Evolutionary conservation across 2,329 filamentous ascomycete genomes (phyloP).

Genomic region (Cytospora piceicola): DNA sequence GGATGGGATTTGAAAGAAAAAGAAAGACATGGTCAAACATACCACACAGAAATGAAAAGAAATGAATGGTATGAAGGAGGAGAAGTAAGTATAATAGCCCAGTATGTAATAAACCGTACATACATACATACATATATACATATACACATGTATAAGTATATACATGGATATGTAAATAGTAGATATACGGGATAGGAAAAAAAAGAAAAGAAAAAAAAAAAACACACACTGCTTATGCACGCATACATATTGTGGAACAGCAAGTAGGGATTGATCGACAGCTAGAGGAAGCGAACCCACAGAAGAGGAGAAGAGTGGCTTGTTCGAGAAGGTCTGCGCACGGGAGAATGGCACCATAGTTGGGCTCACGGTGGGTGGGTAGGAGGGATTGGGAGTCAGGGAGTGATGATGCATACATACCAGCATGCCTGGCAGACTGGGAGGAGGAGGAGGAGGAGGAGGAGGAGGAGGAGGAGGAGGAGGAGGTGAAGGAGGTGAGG

Average conservation of each 20-base stretch:
- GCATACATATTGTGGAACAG: slow-evolving; percentile 10
- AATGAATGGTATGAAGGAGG: not conserved
- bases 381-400: not conserved
- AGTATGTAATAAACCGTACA: no score
- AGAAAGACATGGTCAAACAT: not conserved
- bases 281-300: slow-evolving; percentile 15
- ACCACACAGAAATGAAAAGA: not conserved
- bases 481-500: slow-evolving; percentile 14
- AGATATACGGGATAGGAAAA: slow-evolving; percentile 12
- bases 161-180: not conserved
- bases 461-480: no score
- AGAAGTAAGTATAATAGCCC: slow-evolving; percentile 23
- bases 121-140: slow-evolving; percentile 1
- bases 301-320: slow-evolving; percentile 12
- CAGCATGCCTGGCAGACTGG: no score
- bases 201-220: no score
- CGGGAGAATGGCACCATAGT: not conserved
- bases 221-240: not conserved
- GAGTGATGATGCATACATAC: no score
- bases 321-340: slow-evolving; percentile 13
- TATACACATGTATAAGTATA: no score
- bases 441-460: no score
- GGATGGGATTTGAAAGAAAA: not conserved
- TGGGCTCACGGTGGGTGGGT: not conserved
- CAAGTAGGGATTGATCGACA: slow-evolving; percentile 1